Conservation (phyloP, 2,329 filamentous ascomycete species). For the Aspergillus fumigatiaffinis region DNA sequence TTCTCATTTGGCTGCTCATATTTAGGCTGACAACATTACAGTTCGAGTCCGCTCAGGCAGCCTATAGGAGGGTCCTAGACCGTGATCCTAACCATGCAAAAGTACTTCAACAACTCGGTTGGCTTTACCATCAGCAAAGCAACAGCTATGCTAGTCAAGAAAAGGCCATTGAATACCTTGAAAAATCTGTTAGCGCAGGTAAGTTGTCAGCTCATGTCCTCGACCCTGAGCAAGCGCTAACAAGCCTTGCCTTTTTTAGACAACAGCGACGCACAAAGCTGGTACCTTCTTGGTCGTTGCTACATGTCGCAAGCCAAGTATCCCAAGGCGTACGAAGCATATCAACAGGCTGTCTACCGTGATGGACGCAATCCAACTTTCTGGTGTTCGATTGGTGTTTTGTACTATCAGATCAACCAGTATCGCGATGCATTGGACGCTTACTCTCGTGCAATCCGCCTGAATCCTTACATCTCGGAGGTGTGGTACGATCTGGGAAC, state of each 20-base stretch:
- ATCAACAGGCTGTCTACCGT: slow-evolving; percentile 97
- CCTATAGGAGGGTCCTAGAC: slow-evolving; percentile 89
- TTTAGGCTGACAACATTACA: slow-evolving; percentile 41
- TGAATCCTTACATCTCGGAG: slow-evolving; percentile 98
- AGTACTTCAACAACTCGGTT: slow-evolving; percentile 94
- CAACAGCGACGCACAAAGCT: slow-evolving; percentile 92
- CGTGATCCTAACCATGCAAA: slow-evolving; percentile 95
- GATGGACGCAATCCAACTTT: slow-evolving; percentile 97
- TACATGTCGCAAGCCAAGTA: slow-evolving; percentile 99
- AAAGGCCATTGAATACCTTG: slow-evolving; percentile 91
- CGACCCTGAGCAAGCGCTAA: slow-evolving; percentile 3
- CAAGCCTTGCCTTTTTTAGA: slow-evolving; percentile 50
- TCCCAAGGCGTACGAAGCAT: slow-evolving; percentile 96
- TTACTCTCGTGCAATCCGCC: slow-evolving; percentile 90
- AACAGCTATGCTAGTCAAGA: slow-evolving; percentile 88
- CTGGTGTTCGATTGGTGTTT: slow-evolving; percentile 98
- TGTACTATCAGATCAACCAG: slow-evolving; percentile 99
- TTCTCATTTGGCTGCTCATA: not conserved
- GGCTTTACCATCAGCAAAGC: slow-evolving; percentile 96
- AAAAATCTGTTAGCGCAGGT: slow-evolving; percentile 94
- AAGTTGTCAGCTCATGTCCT: slow-evolving; percentile 35
- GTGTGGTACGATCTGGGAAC: slow-evolving; percentile 99
- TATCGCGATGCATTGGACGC: slow-evolving; percentile 97
- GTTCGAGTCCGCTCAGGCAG: slow-evolving; percentile 90
- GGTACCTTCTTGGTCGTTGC: slow-evolving; percentile 94